A percentile compares a stretch with the other conserved stretches of the same genome.
These are phyloP conservation scores for Metschnikowia bowlesiae DNA, from an alignment of 805 yeast species.

Conservation along the genomic window DNA sequence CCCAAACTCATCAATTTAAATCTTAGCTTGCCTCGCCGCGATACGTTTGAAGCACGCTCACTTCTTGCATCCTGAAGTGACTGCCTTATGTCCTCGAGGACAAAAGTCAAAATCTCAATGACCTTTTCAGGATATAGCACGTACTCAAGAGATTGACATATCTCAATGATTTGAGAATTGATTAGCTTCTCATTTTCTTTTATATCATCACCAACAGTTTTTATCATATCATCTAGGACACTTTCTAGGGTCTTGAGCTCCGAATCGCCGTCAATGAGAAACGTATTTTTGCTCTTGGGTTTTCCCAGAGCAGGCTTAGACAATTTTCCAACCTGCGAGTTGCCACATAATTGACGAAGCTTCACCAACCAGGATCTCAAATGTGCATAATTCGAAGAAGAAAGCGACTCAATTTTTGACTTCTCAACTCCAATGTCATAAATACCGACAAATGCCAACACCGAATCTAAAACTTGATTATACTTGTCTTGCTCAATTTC, in stretches of 20 bases:
- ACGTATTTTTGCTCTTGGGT: conserved; percentile 8
- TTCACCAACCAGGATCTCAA: conserved; percentile 67
- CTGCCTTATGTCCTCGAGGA: conserved; percentile 18
- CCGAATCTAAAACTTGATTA: conserved; percentile 56
- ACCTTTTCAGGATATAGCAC: conserved; percentile 50
- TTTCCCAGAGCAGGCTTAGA: conserved; percentile 4
- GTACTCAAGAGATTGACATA: conserved; percentile 69
- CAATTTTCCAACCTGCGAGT: conserved; percentile 52
- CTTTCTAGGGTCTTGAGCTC: conserved; percentile 51
- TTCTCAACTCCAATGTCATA: conserved; percentile 50
- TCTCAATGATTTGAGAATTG: conserved; percentile 41
- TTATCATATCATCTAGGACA: conserved; percentile 62
- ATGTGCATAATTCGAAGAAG: conserved; percentile 34
- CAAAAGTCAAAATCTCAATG: conserved; percentile 38
- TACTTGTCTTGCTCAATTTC: conserved; percentile 85
- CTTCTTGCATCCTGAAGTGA: neutral
- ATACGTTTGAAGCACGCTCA: conserved; percentile 1
- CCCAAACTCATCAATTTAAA: conserved; percentile 2
- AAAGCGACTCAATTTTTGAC: conserved; percentile 45
- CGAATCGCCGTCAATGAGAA: conserved; percentile 17
- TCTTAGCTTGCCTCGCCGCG: neutral
- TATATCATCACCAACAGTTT: conserved; percentile 48
- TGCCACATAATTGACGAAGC: conserved; percentile 79
- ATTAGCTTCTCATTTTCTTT: conserved; percentile 47
- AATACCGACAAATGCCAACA: conserved; percentile 53